These are phyloP conservation scores for Penicillium freii DNA, from an alignment of 2,329 filamentous ascomycete genomes.

Conservation along the genomic window DNA sequence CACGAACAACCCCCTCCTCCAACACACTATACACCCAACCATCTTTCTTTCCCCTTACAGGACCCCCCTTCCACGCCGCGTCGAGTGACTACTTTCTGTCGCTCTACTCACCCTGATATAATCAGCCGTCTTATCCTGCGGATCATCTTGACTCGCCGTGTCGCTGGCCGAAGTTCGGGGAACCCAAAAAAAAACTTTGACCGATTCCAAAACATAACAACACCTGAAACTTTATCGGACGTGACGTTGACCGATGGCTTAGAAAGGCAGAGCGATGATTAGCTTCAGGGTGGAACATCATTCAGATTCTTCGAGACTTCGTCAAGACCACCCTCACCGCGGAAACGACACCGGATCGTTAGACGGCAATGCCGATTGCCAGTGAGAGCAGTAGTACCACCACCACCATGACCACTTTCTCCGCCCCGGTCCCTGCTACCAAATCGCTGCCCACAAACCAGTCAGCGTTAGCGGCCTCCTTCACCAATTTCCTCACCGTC, in stretches of 20 bases:
- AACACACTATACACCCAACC: conserved; percentile 14
- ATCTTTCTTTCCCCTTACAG: conserved; percentile 3
- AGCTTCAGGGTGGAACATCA: conserved; percentile 45
- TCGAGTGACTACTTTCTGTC: not conserved
- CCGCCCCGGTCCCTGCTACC: conserved; percentile 42
- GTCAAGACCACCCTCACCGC: conserved; percentile 36
- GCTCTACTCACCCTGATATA: not conserved
- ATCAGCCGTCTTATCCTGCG: conserved; percentile 2
- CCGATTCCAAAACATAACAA: not conserved
- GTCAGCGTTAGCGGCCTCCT: conserved; percentile 63
- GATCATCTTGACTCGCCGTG: conserved; percentile 9
- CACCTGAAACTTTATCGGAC: conserved; percentile 1
- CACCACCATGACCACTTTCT: conserved; percentile 42
- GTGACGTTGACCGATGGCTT: conserved; percentile 31
- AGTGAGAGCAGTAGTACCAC: conserved; percentile 43
- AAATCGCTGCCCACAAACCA: conserved; percentile 50
- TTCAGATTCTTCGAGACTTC: conserved; percentile 41
- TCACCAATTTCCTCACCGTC: conserved; percentile 77
- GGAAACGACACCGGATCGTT: conserved; percentile 35
- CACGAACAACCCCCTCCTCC: conserved; percentile 14
- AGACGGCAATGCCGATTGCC: conserved; percentile 41
- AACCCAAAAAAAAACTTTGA: conserved; percentile 16
- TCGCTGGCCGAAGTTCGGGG: conserved; percentile 10
- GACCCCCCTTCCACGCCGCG: not conserved
- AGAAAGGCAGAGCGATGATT: conserved; percentile 45